phyloP scores from a whole-genome alignment of 495 filamentous ascomycete genomes.

The Tuber brumale region DNA sequence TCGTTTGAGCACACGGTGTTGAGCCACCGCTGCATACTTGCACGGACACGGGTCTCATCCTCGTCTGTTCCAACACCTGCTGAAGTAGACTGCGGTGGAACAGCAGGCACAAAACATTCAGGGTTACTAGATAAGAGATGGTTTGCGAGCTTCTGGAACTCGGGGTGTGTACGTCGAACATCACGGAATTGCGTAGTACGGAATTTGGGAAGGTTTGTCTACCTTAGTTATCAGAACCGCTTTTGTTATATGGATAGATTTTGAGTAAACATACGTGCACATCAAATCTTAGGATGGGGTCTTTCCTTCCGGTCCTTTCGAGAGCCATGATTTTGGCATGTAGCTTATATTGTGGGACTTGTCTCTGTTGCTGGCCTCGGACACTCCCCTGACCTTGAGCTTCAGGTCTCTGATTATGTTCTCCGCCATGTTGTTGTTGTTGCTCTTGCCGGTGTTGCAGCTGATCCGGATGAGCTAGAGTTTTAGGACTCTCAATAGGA shows the following conservation, averaged over 20 bases:
- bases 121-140: slow-evolving; percentile 94
- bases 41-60: slow-evolving; percentile 84
- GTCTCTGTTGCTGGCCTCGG: slow-evolving; percentile 16
- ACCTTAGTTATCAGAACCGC: slow-evolving; percentile 12
- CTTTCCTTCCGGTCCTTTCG: slow-evolving; percentile 88
- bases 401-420: neutral
- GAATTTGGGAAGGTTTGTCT: slow-evolving; percentile 98
- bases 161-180: slow-evolving; percentile 86
- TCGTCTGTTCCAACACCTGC: slow-evolving; percentile 96
- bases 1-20: slow-evolving; percentile 88
- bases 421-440: neutral
- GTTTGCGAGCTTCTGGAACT: slow-evolving; percentile 90
- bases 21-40: slow-evolving; percentile 86
- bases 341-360: slow-evolving; percentile 65
- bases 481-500: slow-evolving; percentile 7
- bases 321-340: slow-evolving; percentile 90
- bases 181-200: slow-evolving; percentile 97
- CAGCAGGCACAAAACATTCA: slow-evolving; percentile 93
- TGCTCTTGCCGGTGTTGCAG: slow-evolving; percentile 20
- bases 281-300: slow-evolving; percentile 91
- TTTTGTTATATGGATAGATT: slow-evolving; percentile 7
- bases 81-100: slow-evolving; percentile 82
- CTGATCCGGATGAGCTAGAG: slow-evolving; percentile 14
- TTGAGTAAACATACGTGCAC: slow-evolving; percentile 65
- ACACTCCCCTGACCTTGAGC: neutral